Percentiles rank a stretch among this genome's conserved stretches.
These are phyloP conservation scores for Grosmannia clavigera DNA, from an alignment of 2,329 filamentous ascomycete species.

Conservation along the genomic window DNA sequence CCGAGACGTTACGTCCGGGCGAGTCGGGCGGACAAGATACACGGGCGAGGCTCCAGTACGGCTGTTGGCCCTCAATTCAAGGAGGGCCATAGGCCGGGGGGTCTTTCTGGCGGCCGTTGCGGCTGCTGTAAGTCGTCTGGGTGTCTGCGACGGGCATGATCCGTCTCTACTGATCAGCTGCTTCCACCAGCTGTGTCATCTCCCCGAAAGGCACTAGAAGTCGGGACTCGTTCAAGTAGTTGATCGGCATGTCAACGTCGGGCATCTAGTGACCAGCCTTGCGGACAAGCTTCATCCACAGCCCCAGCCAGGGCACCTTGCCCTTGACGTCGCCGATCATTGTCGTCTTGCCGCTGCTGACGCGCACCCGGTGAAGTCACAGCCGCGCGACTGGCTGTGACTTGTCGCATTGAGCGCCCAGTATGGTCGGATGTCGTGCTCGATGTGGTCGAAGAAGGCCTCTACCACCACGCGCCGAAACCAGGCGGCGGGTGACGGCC, in stretches of 20 bases:
- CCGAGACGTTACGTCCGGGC: slow-evolving; percentile 25
- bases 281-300: slow-evolving; percentile 35
- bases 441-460: slow-evolving; percentile 40
- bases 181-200: slow-evolving; percentile 34
- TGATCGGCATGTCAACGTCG: slow-evolving; percentile 56
- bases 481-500: slow-evolving; percentile 36
- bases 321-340: slow-evolving; percentile 26
- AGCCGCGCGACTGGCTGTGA: slow-evolving; percentile 21
- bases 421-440: slow-evolving; percentile 39
- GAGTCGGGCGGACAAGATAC: slow-evolving; percentile 45
- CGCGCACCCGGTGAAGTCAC: slow-evolving; percentile 27
- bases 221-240: slow-evolving; percentile 50
- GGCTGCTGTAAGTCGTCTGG: too few relatives aligned
- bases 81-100: slow-evolving; percentile 25
- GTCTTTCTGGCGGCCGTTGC: slow-evolving; percentile 17
- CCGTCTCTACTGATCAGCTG: slow-evolving; percentile 29
- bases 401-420: slow-evolving; percentile 35
- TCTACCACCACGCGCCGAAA: slow-evolving; percentile 34
- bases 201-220: slow-evolving; percentile 48
- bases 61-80: slow-evolving; percentile 30
- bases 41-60: slow-evolving; percentile 46
- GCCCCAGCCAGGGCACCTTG: slow-evolving; percentile 31
- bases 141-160: slow-evolving; percentile 26
- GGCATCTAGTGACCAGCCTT: slow-evolving; percentile 42
- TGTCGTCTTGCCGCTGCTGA: slow-evolving; percentile 30